A percentile compares a stretch with the other conserved stretches of the same genome.
Conservation (phyloP, 352 stramenopile species). For the Albugo laibachii region DNA sequence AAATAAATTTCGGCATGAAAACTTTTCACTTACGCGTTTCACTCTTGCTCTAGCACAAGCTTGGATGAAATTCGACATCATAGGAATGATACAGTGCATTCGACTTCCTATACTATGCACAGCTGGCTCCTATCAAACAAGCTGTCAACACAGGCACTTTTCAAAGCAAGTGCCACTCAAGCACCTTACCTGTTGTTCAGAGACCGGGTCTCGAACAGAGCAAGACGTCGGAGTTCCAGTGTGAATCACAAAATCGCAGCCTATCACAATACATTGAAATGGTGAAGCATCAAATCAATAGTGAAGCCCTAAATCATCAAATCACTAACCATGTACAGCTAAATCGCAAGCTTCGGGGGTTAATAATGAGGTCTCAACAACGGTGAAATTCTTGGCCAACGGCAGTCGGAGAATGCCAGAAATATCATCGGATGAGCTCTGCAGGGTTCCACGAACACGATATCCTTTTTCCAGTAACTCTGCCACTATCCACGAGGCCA, state of each 20-base stretch:
- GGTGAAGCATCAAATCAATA: neutral
- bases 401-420: slow-evolving; percentile 50
- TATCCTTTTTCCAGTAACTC: slow-evolving; percentile 62
- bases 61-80: slow-evolving; percentile 85
- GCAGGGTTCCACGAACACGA: slow-evolving; percentile 63
- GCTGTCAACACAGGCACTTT: neutral
- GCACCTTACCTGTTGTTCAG: slow-evolving; percentile 33
- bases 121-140: slow-evolving; percentile 24
- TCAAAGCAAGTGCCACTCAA: neutral
- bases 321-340: slow-evolving; percentile 33
- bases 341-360: slow-evolving; percentile 74
- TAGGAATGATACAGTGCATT: slow-evolving; percentile 82
- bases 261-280: slow-evolving; percentile 3
- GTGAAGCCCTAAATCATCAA: neutral
- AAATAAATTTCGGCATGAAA: neutral
- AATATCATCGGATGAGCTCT: slow-evolving; percentile 74
- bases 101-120: slow-evolving; percentile 78
- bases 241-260: slow-evolving; percentile 80
- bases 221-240: slow-evolving; percentile 73
- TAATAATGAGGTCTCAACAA: slow-evolving; percentile 74
- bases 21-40: slow-evolving; percentile 23
- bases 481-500: slow-evolving; percentile 70
- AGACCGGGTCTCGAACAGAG: slow-evolving; percentile 68
- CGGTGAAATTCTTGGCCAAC: slow-evolving; percentile 62
- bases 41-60: slow-evolving; percentile 56